These are phyloP conservation scores for Podospora comata DNA, from an alignment of 495 filamentous ascomycete species.

Conservation along the genomic window DNA sequence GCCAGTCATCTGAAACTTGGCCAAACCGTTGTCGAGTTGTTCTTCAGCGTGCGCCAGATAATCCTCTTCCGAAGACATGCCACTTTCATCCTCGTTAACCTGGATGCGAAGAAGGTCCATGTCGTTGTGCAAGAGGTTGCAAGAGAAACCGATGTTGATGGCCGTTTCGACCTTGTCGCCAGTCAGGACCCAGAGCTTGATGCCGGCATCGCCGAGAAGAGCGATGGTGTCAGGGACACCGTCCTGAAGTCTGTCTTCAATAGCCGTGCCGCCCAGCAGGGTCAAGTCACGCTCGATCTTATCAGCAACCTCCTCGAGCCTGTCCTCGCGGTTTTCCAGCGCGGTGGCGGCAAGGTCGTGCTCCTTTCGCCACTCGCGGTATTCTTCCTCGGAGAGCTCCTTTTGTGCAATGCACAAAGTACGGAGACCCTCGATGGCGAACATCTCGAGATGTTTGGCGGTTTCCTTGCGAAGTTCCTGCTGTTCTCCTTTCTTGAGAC, in stretches of 20 bases:
- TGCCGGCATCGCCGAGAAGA: conserved; percentile 86
- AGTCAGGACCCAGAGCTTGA: conserved; percentile 99
- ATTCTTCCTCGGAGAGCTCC: conserved; percentile 80
- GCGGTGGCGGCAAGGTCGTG: conserved; percentile 85
- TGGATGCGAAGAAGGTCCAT: conserved; percentile 97
- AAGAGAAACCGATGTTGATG: conserved; percentile 99
- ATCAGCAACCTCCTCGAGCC: conserved; percentile 85
- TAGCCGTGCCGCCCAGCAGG: conserved; percentile 92
- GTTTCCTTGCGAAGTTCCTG: conserved; percentile 75
- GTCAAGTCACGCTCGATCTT: conserved; percentile 85
- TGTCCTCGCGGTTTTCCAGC: conserved; percentile 86
- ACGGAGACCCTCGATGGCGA: conserved; percentile 89
- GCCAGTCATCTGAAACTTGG: conserved; percentile 73
- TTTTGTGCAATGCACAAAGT: conserved; percentile 94
- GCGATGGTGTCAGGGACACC: conserved; percentile 97
- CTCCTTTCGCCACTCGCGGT: conserved; percentile 76
- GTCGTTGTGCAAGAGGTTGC: conserved; percentile 93
- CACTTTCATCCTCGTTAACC: conserved; percentile 64
- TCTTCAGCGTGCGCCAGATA: conserved; percentile 57
- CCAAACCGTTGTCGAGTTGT: conserved; percentile 70
- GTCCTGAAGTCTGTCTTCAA: conserved; percentile 96
- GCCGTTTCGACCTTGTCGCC: conserved; percentile 99
- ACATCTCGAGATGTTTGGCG: conserved; percentile 93
- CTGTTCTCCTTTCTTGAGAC: conserved; percentile 81
- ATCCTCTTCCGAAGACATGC: conserved; percentile 33